These are phyloP conservation scores for Fusarium azukiicola DNA, from an alignment of 2,329 filamentous ascomycete species.

Conservation along the genomic window DNA sequence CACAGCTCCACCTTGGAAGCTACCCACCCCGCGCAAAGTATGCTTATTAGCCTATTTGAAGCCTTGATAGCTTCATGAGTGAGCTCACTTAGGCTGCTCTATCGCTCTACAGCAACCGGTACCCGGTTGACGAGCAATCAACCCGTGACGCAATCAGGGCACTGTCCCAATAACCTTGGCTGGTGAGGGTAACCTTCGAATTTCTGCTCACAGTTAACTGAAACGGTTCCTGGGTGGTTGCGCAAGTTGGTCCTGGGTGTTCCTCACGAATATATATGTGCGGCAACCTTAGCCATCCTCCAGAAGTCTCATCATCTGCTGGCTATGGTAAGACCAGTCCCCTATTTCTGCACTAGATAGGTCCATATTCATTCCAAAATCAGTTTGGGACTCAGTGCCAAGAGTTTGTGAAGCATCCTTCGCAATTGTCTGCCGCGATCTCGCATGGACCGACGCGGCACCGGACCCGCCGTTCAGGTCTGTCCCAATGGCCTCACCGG, in stretches of 20 bases:
- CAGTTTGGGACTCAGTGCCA: background rate
- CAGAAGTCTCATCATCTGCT: conserved; percentile 11
- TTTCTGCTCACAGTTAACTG: no score
- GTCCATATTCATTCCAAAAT: background rate
- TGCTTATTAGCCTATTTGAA: conserved; percentile 3
- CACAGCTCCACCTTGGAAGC: background rate
- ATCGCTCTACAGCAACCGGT: no score
- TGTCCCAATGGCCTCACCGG: background rate
- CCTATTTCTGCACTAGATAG: background rate
- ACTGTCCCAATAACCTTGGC: no score
- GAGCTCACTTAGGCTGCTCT: no score
- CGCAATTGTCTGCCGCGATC: no score
- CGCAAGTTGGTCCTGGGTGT: no score
- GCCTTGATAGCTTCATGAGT: no score
- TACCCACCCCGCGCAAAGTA: background rate
- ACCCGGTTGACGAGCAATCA: no score
- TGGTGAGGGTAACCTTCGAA: no score
- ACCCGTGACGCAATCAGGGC: no score
- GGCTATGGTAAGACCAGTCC: background rate
- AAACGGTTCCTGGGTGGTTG: no score
- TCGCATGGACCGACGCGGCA: background rate
- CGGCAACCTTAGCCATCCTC: background rate
- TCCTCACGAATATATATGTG: no score
- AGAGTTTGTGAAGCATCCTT: background rate
- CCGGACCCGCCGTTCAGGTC: background rate